Conservation (phyloP, 306 rosid species). For the Amphicarpaea edgeworthii region DNA sequence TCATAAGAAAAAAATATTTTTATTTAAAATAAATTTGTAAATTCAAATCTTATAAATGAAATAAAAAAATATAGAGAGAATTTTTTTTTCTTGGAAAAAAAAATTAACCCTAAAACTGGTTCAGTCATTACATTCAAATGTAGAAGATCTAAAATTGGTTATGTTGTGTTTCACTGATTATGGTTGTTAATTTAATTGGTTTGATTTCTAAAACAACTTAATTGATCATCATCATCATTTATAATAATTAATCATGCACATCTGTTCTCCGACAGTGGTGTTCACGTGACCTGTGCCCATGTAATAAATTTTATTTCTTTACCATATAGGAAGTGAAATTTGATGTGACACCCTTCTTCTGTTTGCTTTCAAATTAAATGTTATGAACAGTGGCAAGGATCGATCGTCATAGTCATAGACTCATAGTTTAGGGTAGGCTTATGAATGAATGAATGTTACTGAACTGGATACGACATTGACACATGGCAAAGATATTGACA, state of each 20-base stretch:
- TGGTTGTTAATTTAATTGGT: neutral
- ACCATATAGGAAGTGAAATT: conserved; percentile 25
- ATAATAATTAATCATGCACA: neutral
- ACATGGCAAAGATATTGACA: conserved; percentile 31
- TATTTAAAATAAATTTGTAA: no score
- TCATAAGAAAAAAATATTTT: neutral
- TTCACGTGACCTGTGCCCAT: conserved; percentile 38
- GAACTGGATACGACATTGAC: conserved; percentile 19
- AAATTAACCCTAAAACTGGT: no score
- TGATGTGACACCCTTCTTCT: conserved; percentile 27
- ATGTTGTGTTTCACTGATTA: neutral
- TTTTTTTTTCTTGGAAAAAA: no score
- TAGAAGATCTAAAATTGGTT: neutral
- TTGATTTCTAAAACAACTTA: neutral
- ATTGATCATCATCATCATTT: neutral
- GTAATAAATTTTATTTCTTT: conserved; percentile 10
- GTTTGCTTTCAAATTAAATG: neutral
- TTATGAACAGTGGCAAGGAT: neutral
- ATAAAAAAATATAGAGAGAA: no score
- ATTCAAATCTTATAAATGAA: neutral
- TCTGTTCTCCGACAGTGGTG: conserved; percentile 5
- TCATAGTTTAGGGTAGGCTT: conserved; percentile 18
- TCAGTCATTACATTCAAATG: neutral
- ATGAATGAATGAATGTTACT: neutral
- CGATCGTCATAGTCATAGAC: neutral